phyloP scores from a whole-genome alignment of 2,329 filamentous ascomycete genomes.

The Dothistroma septosporum region DNA sequence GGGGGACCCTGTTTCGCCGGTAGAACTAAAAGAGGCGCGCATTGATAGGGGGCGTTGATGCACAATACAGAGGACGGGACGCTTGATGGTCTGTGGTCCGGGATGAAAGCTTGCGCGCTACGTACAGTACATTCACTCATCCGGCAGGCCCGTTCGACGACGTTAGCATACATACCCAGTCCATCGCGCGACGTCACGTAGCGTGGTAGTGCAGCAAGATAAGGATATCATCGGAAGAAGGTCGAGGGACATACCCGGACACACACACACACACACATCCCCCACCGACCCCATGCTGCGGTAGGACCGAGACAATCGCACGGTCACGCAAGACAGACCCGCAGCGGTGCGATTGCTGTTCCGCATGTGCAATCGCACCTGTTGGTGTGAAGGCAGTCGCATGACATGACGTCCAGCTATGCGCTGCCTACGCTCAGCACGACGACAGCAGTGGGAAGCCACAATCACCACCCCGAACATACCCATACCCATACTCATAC shows the following conservation, averaged over 20 bases:
- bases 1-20: background rate
- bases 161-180: background rate
- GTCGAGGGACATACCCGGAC: background rate
- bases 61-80: background rate
- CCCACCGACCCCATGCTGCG: conserved; percentile 11
- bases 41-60: background rate
- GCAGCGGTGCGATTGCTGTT: background rate
- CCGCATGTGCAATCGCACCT: background rate
- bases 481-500: too few species aligned
- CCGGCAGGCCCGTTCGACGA: background rate
- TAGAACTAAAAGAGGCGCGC: background rate
- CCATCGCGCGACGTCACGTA: background rate
- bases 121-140: background rate
- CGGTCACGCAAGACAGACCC: background rate
- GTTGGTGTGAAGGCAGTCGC: background rate
- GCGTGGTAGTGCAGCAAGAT: background rate
- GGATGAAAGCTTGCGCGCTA: background rate
- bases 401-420: conserved; percentile 44
- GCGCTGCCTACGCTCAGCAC: conserved; percentile 36
- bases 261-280: too few species aligned
- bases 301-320: background rate
- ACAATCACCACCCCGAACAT: conserved; percentile 11
- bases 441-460: conserved; percentile 20
- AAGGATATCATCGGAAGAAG: background rate
- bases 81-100: background rate